These are phyloP conservation scores for Vickermania spadyakhi DNA, from an alignment of 208 protist genomes.

Conservation along the genomic window DNA sequence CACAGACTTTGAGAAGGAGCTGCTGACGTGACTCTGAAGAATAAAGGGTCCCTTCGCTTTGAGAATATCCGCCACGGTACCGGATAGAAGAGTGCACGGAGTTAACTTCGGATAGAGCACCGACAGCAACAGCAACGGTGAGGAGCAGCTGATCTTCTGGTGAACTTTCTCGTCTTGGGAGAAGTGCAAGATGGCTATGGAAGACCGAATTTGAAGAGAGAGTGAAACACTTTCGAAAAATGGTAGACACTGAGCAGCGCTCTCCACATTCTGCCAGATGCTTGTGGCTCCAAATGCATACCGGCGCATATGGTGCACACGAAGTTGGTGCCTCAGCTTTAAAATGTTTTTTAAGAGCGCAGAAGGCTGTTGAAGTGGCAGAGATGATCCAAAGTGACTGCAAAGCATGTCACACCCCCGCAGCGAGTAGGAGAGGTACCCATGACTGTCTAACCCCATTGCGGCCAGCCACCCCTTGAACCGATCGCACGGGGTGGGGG, in stretches of 20 bases:
- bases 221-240: not conserved
- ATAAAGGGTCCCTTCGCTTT: not conserved
- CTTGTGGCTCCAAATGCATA: constrained; percentile 3
- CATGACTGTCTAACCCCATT: constrained; percentile 23
- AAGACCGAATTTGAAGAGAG: not conserved
- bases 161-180: not conserved
- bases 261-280: constrained; percentile 10
- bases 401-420: constrained; percentile 25
- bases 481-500: no score
- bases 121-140: not conserved
- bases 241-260: not conserved
- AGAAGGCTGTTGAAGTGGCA: not conserved
- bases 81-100: not conserved
- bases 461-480: constrained; percentile 13
- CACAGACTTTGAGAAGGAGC: no score
- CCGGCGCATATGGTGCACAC: constrained; percentile 9
- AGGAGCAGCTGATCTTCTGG: not conserved
- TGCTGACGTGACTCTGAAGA: not conserved
- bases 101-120: not conserved
- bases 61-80: not conserved
- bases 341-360: constrained; percentile 4
- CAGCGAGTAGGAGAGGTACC: constrained; percentile 24
- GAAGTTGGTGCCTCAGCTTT: constrained; percentile 15
- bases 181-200: not conserved
- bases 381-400: constrained; percentile 5